These are phyloP conservation scores for Pseudogymnoascus sp. DNA, from an alignment of 2,329 filamentous ascomycete genomes.

Conservation along the genomic window DNA sequence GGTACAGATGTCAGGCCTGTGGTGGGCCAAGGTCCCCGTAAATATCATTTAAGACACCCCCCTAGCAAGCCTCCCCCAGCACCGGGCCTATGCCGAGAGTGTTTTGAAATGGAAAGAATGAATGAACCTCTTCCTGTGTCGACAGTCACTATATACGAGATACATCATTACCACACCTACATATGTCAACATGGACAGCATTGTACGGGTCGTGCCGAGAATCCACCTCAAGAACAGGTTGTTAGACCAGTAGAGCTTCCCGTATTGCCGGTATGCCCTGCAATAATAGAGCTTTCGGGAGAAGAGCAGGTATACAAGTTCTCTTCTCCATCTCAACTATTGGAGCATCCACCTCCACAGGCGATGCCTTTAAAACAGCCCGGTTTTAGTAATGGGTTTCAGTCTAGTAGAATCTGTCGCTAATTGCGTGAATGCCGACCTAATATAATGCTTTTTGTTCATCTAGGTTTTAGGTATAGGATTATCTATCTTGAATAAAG, in stretches of 20 bases:
- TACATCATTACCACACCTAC: constrained; percentile 15
- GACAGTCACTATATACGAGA: constrained; percentile 12
- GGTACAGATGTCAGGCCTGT: constrained; percentile 13
- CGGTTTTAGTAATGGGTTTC: background rate
- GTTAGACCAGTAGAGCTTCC: constrained; percentile 11
- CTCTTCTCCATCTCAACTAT: constrained; percentile 3
- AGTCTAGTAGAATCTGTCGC: background rate
- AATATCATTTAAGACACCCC: constrained; percentile 14
- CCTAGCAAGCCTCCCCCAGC: constrained; percentile 10
- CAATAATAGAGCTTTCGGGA: constrained; percentile 12
- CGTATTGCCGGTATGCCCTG: constrained; percentile 9
- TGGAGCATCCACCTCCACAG: constrained; percentile 11
- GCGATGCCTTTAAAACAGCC: constrained; percentile 14
- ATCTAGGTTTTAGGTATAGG: background rate
- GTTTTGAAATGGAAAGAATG: constrained; percentile 9
- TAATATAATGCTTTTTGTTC: background rate
- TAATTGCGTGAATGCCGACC: background rate
- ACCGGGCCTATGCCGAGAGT: constrained; percentile 13
- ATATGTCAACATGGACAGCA: constrained; percentile 11
- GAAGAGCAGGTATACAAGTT: constrained; percentile 11
- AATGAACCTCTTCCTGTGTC: background rate
- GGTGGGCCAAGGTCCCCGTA: constrained; percentile 12
- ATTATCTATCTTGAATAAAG: background rate
- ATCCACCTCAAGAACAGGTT: background rate
- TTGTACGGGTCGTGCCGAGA: background rate